Evolutionary conservation across 2,329 filamentous ascomycete species (phyloP), one percentile per base, ranked within the genome.

Genomic region (Sphaerulina populicola): DNA sequence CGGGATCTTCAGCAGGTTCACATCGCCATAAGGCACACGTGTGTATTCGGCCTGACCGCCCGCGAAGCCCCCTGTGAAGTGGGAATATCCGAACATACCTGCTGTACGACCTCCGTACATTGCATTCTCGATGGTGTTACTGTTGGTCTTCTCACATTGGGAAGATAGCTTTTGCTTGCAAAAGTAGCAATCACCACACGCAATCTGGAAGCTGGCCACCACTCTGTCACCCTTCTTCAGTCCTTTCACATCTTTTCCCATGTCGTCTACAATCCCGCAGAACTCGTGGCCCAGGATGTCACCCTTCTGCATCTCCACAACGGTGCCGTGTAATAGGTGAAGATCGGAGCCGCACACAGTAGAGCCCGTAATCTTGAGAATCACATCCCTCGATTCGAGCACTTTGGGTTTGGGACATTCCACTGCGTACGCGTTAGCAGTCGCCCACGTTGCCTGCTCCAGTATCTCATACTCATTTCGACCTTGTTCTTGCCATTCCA

Each of bases 11-110:
- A 94, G 75, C 18, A 94, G 73, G 64, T 94, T 94, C 53, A 88
- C 82, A 60, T 93, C 85, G 27, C 81, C 88, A 29, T 82, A 79
- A 0, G 89, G 88, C 6, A 94, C 87, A 6, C 88, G 79, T 0
- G 90, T 83, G 62, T 88, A 94, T 70, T 94, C 89, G 3, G 88
- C 85, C 68, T 94, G 89, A 0, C 88, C 88, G 44, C 89, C 88
- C 0, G 88, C 87, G 64, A 91, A 94, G 0, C 89, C 89, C 6
- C 88, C 88, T 0, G 86, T 89, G 64, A 94, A 87, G 63, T 88
- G 76, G 10, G 68, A 72, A 66, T 79, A 79, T 1, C 76, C 76
- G 53, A 79, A 78, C 69, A 75, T 74, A 63, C 80, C 88, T 0
- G 86, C 78, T 3, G 87, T 90, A 45, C 81, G 77, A 2, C 81